phyloP scores from a whole-genome alignment of 495 filamentous ascomycete species.

The Penicillium subrubescens region DNA sequence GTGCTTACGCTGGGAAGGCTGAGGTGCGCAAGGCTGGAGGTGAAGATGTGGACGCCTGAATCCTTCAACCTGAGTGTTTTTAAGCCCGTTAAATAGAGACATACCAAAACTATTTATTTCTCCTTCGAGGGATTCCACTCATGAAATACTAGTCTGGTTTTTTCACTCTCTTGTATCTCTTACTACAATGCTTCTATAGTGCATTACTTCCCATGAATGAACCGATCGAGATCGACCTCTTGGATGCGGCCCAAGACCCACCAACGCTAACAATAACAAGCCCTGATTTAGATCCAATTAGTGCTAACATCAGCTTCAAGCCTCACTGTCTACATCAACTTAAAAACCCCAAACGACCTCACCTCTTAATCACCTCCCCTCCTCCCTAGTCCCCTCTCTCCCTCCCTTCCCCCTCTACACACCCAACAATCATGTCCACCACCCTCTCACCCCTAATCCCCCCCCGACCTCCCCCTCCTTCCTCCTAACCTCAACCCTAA shows the following conservation, averaged over 20 bases:
- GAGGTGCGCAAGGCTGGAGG: neutral
- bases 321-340: neutral
- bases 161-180: no score
- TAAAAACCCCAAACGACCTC: neutral
- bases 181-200: no score
- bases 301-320: neutral
- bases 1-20: neutral
- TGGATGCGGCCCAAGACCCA: neutral
- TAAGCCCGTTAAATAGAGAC: no score
- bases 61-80: no score
- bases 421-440: neutral
- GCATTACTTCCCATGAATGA: neutral
- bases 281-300: neutral
- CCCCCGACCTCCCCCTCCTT: neutral
- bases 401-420: neutral
- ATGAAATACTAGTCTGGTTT: no score
- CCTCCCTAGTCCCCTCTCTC: neutral
- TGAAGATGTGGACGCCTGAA: no score
- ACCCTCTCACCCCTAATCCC: neutral
- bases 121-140: no score
- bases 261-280: neutral
- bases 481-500: constrained; percentile 11
- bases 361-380: no score
- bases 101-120: no score
- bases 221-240: neutral